Conservation (phyloP, 208 protist genomes). For the Leptomonas pyrrhocoris region DNA sequence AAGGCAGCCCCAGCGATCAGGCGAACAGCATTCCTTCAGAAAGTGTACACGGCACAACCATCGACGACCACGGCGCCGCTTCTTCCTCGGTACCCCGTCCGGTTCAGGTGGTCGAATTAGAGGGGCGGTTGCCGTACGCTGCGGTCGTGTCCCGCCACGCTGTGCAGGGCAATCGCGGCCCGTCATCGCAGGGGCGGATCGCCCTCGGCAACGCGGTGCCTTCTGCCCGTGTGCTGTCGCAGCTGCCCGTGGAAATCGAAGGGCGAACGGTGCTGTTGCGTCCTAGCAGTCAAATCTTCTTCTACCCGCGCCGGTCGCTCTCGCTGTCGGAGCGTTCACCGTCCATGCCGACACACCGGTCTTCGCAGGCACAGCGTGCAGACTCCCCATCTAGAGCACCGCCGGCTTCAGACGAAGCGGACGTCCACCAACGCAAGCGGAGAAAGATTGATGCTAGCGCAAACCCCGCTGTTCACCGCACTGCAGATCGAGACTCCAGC, state of each 20-base stretch:
- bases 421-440: too few species aligned
- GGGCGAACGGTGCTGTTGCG: conserved; percentile 1
- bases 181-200: not conserved
- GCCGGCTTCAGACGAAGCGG: not conserved
- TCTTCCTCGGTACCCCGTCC: not conserved
- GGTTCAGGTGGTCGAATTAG: not conserved
- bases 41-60: not conserved
- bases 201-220: not conserved
- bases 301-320: conserved; percentile 13
- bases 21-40: not conserved
- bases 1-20: not conserved
- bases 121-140: not conserved
- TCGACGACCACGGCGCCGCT: not conserved
- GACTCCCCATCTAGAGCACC: conserved; percentile 5
- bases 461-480: not conserved
- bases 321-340: conserved; percentile 8
- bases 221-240: not conserved
- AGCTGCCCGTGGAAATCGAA: conserved; percentile 7
- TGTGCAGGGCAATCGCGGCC: not conserved
- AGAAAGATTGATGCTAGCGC: not conserved
- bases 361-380: not conserved
- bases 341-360: not conserved
- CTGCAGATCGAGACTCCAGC: conserved; percentile 7
- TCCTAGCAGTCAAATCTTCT: conserved; percentile 9
- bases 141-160: not conserved